phyloP scores from a whole-genome alignment of 192 early-diverging fungal species.

The Linnemannia exigua region DNA sequence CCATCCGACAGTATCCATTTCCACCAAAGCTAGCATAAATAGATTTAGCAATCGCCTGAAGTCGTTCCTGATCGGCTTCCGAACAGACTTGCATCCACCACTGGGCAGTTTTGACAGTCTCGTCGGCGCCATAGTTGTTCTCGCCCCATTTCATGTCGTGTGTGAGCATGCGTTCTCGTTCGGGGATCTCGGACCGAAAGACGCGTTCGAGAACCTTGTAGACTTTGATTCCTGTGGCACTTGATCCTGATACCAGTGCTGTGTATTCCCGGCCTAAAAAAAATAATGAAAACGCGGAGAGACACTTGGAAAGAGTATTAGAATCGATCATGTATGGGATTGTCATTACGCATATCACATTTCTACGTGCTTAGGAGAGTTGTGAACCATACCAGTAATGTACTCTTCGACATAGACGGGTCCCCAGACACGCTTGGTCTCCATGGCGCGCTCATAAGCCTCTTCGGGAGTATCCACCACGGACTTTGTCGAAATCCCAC shows the following conservation, averaged over 20 bases:
- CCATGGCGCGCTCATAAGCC: conserved; percentile 32
- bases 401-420: conserved; percentile 53
- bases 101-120: conserved; percentile 25
- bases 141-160: conserved; percentile 53
- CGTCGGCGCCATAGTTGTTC: conserved; percentile 40
- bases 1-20: conserved; percentile 55
- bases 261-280: conserved; percentile 43
- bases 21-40: conserved; percentile 45
- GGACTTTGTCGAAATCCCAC: conserved; percentile 37
- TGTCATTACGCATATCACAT: neutral
- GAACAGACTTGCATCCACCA: conserved; percentile 54
- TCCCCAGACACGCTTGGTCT: conserved; percentile 42
- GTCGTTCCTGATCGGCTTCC: conserved; percentile 27
- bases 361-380: neutral
- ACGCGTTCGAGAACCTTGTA: conserved; percentile 41
- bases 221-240: conserved; percentile 30
- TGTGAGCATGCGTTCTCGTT: conserved; percentile 41
- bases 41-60: conserved; percentile 11
- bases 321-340: neutral
- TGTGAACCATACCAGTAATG: conserved; percentile 24
- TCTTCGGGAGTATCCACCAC: conserved; percentile 43
- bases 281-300: neutral
- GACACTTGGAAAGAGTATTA: too few species aligned
- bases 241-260: conserved; percentile 31
- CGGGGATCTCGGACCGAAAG: conserved; percentile 34